Base-by-base conservation (phyloP, 495 filamentous ascomycete species). In the Corynascus novoguineensis region DNA sequence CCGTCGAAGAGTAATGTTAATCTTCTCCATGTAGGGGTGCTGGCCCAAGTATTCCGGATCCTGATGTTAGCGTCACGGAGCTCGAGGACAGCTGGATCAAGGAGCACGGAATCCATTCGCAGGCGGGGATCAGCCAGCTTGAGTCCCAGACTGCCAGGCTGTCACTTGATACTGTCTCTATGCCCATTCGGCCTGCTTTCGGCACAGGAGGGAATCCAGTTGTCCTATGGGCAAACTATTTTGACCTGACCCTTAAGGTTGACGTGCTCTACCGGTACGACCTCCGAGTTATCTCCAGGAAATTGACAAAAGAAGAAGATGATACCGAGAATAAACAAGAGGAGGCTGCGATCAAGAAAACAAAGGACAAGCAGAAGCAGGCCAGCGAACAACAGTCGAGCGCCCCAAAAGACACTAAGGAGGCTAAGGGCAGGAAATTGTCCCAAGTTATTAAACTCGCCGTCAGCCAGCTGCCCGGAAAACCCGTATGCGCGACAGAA, bases 161-260 rank as follows among this genome's bases (percentile, higher is more conserved):
- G 11, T 51, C 71, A 5, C 19, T 3, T 21, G 15, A 15, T 25
- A 17, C 31, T 1, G 19, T 58, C 22, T 61, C n/a, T n/a, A n/a
- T 79, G 35, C 78, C 78, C 8, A 54, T 59, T 41, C 78, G 85
- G 8, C 86, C 86, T n/a, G 78, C 73, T 4, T 86, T 79, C 63
- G 84, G 84, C 38, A 82, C 72, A 1, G 57, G 57, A 14, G 86
- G 86, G 17, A 66, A 31, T 7, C 48, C 65, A 17, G 71, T 84
- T 4, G 65, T 68, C 7, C 72, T 89, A 0, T 86, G 80, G 75
- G 76, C 86, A 34, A 89, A 89, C 65, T 86, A 85, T 55, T 81
- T 87, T 59, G 69, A 77, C 3, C 52, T 89, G 22, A 70, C 72
- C 61, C 27, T 76, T 57, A 59, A 73, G 60, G 41, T 58, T 10